Percentiles rank a stretch among this genome's conserved stretches.
These are phyloP conservation scores for Sporothrix euskadiensis DNA, from an alignment of 2,329 filamentous ascomycete species.

Conservation along the genomic window DNA sequence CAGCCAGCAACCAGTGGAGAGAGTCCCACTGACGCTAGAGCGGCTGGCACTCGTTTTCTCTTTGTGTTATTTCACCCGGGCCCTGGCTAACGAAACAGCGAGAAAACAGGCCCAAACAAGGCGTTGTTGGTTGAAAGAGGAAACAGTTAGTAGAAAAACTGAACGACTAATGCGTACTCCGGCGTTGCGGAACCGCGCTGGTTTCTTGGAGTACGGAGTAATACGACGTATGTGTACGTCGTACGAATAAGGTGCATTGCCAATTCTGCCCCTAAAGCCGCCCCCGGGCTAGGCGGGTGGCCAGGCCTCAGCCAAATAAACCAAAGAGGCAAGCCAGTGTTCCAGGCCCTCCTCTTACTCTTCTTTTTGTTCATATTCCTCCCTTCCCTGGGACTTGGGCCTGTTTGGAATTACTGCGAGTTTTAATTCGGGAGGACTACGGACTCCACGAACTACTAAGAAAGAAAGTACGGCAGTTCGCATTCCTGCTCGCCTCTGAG, in stretches of 20 bases:
- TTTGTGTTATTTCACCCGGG: conserved; percentile 4
- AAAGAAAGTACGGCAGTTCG: background rate
- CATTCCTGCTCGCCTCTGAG: background rate
- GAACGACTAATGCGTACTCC: background rate
- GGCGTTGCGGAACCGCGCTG: conserved; percentile 1
- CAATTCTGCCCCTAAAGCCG: background rate
- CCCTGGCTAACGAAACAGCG: conserved; percentile 6
- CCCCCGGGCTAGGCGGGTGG: background rate
- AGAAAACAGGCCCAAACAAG: background rate
- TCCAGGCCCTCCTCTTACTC: background rate
- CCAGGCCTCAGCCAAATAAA: background rate
- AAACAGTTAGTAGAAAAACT: background rate
- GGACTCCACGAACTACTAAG: background rate
- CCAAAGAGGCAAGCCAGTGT: background rate
- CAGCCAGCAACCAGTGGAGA: background rate
- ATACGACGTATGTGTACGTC: background rate
- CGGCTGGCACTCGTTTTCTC: background rate
- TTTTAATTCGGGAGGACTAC: background rate
- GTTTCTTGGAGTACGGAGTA: background rate
- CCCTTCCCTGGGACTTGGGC: background rate
- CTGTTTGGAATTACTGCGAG: background rate
- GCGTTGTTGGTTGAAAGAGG: background rate
- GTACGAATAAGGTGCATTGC: background rate
- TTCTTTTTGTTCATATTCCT: background rate
- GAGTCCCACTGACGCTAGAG: background rate